Conservation (phyloP, 2,329 filamentous ascomycete genomes). For the Alternaria dauci region DNA sequence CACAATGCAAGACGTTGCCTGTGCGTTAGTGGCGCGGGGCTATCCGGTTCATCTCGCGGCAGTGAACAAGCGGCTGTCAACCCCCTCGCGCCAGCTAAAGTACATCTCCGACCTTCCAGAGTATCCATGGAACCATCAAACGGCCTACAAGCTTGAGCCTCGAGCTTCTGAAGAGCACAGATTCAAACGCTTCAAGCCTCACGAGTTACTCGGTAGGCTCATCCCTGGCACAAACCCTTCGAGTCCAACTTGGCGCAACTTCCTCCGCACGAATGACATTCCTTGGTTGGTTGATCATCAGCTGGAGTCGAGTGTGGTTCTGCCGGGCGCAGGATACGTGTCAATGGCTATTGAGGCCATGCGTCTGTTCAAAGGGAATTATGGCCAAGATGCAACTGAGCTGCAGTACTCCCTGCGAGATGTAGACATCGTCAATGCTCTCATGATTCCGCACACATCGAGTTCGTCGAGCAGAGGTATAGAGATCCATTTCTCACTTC, state of each 20-base stretch:
- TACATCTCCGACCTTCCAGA: background rate
- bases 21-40: slow-evolving; percentile 22
- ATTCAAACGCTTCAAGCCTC: slow-evolving; percentile 9
- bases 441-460: slow-evolving; percentile 24
- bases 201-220: slow-evolving; percentile 31
- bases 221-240: slow-evolving; percentile 12
- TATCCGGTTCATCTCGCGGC: slow-evolving; percentile 14
- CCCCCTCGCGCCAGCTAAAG: background rate
- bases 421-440: slow-evolving; percentile 29
- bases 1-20: slow-evolving; percentile 22
- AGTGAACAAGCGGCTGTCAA: slow-evolving; percentile 15
- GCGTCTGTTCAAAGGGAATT: background rate
- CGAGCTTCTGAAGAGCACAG: slow-evolving; percentile 4
- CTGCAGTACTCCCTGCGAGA: slow-evolving; percentile 26
- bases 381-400: background rate
- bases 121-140: background rate
- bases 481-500: slow-evolving; percentile 18
- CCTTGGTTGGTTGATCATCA: slow-evolving; percentile 59
- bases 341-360: slow-evolving; percentile 54
- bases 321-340: slow-evolving; percentile 57
- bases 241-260: slow-evolving; percentile 54
- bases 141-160: slow-evolving; percentile 1
- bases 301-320: slow-evolving; percentile 48
- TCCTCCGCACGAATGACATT: slow-evolving; percentile 50
- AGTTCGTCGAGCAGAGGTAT: slow-evolving; percentile 13